These are phyloP conservation scores for Xylariaceae sp. DNA, from an alignment of 2,329 filamentous ascomycete species.

Conservation along the genomic window DNA sequence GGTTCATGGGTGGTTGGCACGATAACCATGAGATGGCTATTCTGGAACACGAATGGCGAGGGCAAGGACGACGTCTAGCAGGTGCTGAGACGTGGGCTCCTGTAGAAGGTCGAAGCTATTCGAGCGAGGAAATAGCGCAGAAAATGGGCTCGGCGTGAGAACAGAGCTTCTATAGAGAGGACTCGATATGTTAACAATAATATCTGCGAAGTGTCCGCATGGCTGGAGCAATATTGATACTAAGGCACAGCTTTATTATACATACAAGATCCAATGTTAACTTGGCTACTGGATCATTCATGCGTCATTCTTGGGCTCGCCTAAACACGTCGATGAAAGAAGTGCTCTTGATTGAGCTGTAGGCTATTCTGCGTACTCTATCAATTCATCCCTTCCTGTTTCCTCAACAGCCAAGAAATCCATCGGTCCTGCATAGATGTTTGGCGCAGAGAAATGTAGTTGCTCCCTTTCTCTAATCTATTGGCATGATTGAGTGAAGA, in stretches of 20 bases:
- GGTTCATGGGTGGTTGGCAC: conserved; percentile 25
- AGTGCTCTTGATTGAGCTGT: conserved; percentile 11
- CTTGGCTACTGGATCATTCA: too few relatives aligned
- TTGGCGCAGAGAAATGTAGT: background rate
- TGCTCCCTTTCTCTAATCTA: conserved; percentile 1
- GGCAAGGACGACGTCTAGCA: background rate
- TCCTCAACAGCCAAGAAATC: background rate
- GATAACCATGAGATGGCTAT: conserved; percentile 24
- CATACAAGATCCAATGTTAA: too few relatives aligned
- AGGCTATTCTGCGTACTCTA: conserved; percentile 10
- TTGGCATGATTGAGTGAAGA: background rate
- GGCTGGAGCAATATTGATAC: too few relatives aligned
- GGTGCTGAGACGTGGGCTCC: conserved; percentile 6
- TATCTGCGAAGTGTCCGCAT: too few relatives aligned
- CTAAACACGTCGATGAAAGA: background rate
- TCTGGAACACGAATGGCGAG: conserved; percentile 25
- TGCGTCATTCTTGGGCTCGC: too few relatives aligned
- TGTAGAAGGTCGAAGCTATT: conserved; percentile 2
- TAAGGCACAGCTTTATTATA: too few relatives aligned
- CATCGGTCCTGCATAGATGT: background rate
- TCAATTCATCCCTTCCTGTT: background rate
- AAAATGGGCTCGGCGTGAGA: conserved; percentile 16
- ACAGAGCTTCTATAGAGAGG: background rate
- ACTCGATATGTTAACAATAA: background rate
- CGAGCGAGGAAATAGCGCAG: conserved; percentile 15